Evolutionary conservation across 75 land plant species (phyloP), one percentile per base, ranked within the genome.

Genomic region (Ceratopteris richardii): DNA sequence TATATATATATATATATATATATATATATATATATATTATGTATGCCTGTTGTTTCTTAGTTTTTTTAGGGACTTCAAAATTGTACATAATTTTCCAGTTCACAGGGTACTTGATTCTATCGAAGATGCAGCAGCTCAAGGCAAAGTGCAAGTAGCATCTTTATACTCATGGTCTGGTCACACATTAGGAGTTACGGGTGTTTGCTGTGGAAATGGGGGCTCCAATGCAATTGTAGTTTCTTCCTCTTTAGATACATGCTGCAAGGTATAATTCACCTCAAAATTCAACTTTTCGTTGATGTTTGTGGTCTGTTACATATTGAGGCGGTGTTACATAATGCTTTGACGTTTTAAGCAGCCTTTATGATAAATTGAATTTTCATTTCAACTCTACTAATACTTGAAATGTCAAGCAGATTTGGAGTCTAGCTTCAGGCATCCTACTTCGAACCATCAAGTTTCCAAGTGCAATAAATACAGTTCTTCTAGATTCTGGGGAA

Each of bases 391-490:
- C 37, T 33, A n/a, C 37, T 33, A 9, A 33, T 33, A 3, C 3
- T 4, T 33, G 9, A 33, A 33, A 33, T 4, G 3, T 33, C 17
- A 22, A 14, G 11, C 73, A 91, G 97, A 81, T 91, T 0, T 86
- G 90, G 97, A 83, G 88, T 79, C 65, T 87, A 61, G 73, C 88
- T 6, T 67, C 58, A 57, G 97, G 97, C 21, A 77, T 57, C 29
- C 65, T 87, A 20, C 47, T 91, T 19, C 67, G 92, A 57, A 78
- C 68, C 43, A 77, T 87, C 39, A 53, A 72, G 36, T 91, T 91
- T 58, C 97, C 97, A 24, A 60, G 78, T 30, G 74, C 77, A 46
- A 61, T 87, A 56, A 70, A 81, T 73, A 82, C 92, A 31, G 70
- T 84, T 56, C 76, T 82, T 7, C 40, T 87, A 58, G 85, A 84